Percentiles rank a stretch among this genome's conserved stretches.
Evolutionary conservation across 305 asterid species (phyloP).

Genomic region (Fraxinus ornus): DNA sequence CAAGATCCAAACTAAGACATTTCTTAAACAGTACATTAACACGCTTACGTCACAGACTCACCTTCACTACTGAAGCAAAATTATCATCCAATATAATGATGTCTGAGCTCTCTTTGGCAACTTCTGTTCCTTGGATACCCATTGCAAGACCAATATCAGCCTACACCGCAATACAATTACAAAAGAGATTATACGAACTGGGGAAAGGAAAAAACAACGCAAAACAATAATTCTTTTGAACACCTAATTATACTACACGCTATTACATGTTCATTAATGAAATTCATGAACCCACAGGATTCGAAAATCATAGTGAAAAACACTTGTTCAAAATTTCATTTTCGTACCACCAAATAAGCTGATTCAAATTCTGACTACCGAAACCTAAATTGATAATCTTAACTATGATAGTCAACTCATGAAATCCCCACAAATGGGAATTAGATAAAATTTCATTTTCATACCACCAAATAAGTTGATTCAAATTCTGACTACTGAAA

Average conservation of each 20-base stretch:
- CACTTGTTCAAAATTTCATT: background rate
- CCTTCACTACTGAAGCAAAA: background rate
- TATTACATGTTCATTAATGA: constrained; percentile 9
- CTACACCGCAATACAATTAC: constrained; percentile 38
- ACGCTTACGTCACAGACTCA: background rate
- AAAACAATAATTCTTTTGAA: constrained; percentile 1
- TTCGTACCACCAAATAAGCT: background rate
- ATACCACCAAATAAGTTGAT: background rate
- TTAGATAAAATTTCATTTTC: background rate
- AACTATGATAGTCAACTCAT: background rate
- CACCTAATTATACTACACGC: background rate
- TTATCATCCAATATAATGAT: constrained; percentile 9
- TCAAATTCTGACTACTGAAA: background rate
- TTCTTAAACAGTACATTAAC: background rate
- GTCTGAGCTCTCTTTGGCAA: constrained; percentile 22
- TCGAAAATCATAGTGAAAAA: background rate
- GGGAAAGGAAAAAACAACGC: constrained; percentile 8
- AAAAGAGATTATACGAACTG: constrained; percentile 16
- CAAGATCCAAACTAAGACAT: background rate
- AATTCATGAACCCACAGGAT: background rate
- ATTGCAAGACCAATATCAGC: constrained; percentile 23
- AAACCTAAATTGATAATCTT: background rate
- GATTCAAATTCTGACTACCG: background rate
- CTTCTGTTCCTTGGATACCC: constrained; percentile 20
- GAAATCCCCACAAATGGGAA: background rate